Evolutionary conservation across 495 filamentous ascomycete genomes (phyloP), one percentile per base, ranked within the genome.

Genomic region (Penicillium turbatum): DNA sequence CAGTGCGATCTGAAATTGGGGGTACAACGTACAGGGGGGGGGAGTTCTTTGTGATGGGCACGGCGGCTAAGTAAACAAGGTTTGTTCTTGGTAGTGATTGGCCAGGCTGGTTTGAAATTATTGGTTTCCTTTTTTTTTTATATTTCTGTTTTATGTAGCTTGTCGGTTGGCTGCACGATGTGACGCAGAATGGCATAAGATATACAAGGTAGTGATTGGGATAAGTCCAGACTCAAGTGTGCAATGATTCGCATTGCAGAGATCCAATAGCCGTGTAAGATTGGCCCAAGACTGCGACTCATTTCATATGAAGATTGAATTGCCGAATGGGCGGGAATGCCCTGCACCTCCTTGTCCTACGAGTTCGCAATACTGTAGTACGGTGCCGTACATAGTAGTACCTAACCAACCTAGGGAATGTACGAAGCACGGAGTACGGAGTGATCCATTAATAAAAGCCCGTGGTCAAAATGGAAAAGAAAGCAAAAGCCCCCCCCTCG

Each of bases 231-330:
- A 30, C n/a, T 41, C 9, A 3, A 10, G 7, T 29, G 29, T 40
- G 30, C 30, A 26, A 44, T 50, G 45, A 55, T 51, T 51, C 37
- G 39, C 49, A 43, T 42, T 48, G 46, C 46, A 48, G 46, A 51
- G 26, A 51, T 37, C 38, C 51, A 30, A 54, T 54, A 48, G 51
- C n/a, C 19, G 51, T 35, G 19, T 37, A n/a, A 8, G 27, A 53
- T 35, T 53, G 39, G 12, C 10, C 32, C n/a, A 13, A 16, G 35
- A 16, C 35, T 6, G 27, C 8, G 10, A 12, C 16, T 31, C 5
- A 17, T 43, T 12, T 44, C n/a, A 29, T 43, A 42, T 35, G 32
- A 13, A 35, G 32, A 30, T 44, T 44, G 5, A 4, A 44, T 44
- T 52, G 37, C 49, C 37, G 29, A 52, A 42, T 34, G 38, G 15